These are phyloP conservation scores for Gloeophyllum trabeum DNA, from an alignment of 768 basidiomycete genomes.

Conservation along the genomic window DNA sequence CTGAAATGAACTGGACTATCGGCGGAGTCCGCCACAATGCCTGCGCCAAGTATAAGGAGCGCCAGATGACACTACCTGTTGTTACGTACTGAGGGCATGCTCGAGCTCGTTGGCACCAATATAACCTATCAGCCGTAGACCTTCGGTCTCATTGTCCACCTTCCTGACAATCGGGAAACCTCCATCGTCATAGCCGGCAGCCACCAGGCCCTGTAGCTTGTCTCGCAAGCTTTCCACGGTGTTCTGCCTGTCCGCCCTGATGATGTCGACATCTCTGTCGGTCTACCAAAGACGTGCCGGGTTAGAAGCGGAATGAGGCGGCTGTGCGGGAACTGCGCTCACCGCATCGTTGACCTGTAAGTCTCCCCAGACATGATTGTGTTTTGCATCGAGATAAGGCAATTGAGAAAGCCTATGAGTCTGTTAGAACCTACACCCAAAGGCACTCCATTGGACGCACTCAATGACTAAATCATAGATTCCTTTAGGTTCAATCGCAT, in stretches of 20 bases:
- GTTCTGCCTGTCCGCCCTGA: constrained; percentile 61
- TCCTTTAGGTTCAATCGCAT: constrained; percentile 82
- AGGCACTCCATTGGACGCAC: constrained; percentile 20
- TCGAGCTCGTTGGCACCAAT: constrained; percentile 90
- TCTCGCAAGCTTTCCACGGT: constrained; percentile 70
- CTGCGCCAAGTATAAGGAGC: constrained; percentile 23
- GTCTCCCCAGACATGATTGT: constrained; percentile 80
- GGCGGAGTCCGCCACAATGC: constrained; percentile 63
- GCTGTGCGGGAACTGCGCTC: constrained; percentile 16
- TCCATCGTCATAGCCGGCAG: constrained; percentile 56
- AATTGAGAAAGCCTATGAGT: constrained; percentile 57
- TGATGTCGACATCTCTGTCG: constrained; percentile 53
- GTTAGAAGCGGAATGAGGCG: not conserved
- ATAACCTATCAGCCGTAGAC: constrained; percentile 72
- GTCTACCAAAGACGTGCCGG: constrained; percentile 31
- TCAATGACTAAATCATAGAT: constrained; percentile 97
- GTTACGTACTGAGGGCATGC: constrained; percentile 70
- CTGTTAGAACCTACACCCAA: constrained; percentile 1
- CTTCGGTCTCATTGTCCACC: constrained; percentile 28
- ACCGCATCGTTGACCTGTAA: constrained; percentile 73
- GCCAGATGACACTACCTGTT: not conserved
- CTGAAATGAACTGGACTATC: constrained; percentile 62
- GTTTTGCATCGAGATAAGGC: constrained; percentile 87
- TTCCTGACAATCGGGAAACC: constrained; percentile 80
- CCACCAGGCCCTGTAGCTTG: constrained; percentile 47